These are phyloP conservation scores for Lasiosphaeria ovina DNA, from an alignment of 495 filamentous ascomycete species.

Conservation along the genomic window DNA sequence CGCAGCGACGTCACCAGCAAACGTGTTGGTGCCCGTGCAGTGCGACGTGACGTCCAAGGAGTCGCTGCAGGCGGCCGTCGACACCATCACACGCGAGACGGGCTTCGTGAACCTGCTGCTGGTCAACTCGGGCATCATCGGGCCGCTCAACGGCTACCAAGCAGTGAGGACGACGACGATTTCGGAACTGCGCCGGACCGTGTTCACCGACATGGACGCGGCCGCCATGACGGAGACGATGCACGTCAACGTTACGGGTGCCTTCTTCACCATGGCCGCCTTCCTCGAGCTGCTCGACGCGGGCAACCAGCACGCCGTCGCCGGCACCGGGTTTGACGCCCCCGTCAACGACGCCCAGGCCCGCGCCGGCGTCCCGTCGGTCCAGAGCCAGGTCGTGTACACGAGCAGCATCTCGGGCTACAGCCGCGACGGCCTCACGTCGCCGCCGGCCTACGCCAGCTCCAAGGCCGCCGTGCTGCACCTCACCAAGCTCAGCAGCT, in stretches of 20 bases:
- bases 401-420: constrained; percentile 54
- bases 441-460: constrained; percentile 56
- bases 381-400: constrained; percentile 57
- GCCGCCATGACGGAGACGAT: constrained; percentile 53
- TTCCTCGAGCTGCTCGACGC: constrained; percentile 65
- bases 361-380: constrained; percentile 33
- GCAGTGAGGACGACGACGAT: constrained; percentile 34
- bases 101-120: constrained; percentile 62
- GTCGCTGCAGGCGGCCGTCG: constrained; percentile 56
- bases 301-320: constrained; percentile 54
- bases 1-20: constrained; percentile 21
- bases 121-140: constrained; percentile 59
- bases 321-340: constrained; percentile 34
- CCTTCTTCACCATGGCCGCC: constrained; percentile 60
- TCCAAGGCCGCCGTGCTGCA: constrained; percentile 62
- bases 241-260: constrained; percentile 59
- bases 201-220: constrained; percentile 41
- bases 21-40: constrained; percentile 52
- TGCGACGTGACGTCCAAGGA: constrained; percentile 65
- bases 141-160: constrained; percentile 29
- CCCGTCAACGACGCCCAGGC: constrained; percentile 9
- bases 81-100: constrained; percentile 39
- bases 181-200: constrained; percentile 35
- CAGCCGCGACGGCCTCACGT: constrained; percentile 30
- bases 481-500: constrained; percentile 60